These are phyloP conservation scores for Atkinsonella texensis DNA, from an alignment of 2,329 filamentous ascomycete species.

Conservation along the genomic window DNA sequence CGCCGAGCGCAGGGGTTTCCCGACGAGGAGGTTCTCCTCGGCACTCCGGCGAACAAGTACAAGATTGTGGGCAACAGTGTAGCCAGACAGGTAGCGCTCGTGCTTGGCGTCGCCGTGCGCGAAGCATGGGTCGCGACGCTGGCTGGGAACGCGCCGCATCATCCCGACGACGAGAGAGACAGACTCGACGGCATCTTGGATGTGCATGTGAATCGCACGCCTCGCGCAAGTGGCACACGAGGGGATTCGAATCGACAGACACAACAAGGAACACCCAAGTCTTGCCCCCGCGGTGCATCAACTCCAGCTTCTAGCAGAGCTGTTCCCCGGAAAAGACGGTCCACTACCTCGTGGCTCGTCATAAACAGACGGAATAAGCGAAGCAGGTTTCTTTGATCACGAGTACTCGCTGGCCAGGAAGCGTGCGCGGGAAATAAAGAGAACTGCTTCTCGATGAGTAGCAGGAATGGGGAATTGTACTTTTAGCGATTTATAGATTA, in stretches of 20 bases:
- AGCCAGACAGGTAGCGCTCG: slow-evolving; percentile 53
- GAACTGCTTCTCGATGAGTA: too few relatives aligned
- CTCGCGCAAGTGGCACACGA: too few relatives aligned
- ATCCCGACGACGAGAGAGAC: too few relatives aligned
- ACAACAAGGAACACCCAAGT: too few relatives aligned
- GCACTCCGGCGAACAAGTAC: slow-evolving; percentile 41
- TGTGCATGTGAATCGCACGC: neutral
- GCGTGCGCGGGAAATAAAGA: too few relatives aligned
- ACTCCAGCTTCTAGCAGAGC: too few relatives aligned
- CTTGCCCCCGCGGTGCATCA: too few relatives aligned
- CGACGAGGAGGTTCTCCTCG: slow-evolving; percentile 59
- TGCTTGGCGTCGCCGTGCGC: slow-evolving; percentile 50
- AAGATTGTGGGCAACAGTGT: slow-evolving; percentile 68
- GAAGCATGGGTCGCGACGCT: slow-evolving; percentile 31
- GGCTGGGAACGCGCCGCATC: too few relatives aligned
- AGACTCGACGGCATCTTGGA: neutral
- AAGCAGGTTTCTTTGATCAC: neutral
- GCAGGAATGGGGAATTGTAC: too few relatives aligned
- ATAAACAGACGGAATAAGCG: neutral
- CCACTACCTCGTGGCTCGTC: neutral
- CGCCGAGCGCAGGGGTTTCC: slow-evolving; percentile 57
- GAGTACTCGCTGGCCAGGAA: too few relatives aligned
- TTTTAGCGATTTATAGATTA: too few relatives aligned
- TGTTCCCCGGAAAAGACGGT: neutral
- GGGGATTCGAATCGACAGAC: too few relatives aligned